Conservation (phyloP, 139 green algal species). For the Chlorella sp. region DNA sequence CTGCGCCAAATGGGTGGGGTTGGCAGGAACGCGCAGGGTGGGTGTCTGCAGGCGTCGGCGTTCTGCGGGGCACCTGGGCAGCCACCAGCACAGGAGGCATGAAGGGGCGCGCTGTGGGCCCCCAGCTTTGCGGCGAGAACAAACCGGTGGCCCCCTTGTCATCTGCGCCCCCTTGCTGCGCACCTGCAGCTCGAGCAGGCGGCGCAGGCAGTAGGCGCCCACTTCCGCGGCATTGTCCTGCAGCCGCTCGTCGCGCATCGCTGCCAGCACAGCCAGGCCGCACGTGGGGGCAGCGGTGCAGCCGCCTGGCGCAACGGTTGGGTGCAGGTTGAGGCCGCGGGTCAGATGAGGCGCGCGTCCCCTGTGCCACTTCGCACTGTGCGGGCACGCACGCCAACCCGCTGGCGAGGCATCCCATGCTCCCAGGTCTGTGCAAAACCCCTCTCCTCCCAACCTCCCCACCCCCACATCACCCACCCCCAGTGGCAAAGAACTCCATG, state of each 20-base stretch:
- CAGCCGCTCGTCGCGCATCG: slow-evolving; percentile 48
- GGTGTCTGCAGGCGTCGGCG: too few species aligned
- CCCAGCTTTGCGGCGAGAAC: too few species aligned
- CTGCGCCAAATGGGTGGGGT: slow-evolving; percentile 20
- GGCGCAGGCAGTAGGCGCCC: slow-evolving; percentile 39
- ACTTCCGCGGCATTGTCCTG: slow-evolving; percentile 29
- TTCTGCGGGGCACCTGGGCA: too few species aligned
- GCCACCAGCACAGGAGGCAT: too few species aligned
- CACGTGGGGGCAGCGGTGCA: slow-evolving; percentile 78
- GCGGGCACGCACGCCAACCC: too few species aligned
- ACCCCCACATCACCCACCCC: slow-evolving; percentile 61
- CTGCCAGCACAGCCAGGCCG: slow-evolving; percentile 86
- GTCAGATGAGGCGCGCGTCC: background rate
- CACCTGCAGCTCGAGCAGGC: slow-evolving; percentile 33
- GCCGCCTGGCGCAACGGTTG: background rate
- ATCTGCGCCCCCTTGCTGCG: background rate
- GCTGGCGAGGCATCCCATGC: too few species aligned
- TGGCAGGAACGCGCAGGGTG: slow-evolving; percentile 33
- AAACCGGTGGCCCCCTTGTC: too few species aligned
- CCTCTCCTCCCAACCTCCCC: too few species aligned
- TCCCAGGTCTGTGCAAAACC: too few species aligned
- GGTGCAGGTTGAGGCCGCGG: background rate
- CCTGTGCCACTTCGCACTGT: too few species aligned
- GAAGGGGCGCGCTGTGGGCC: too few species aligned
- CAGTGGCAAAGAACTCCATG: slow-evolving; percentile 96